Percentiles rank a stretch among this genome's conserved stretches.
Conservation (phyloP, 305 asterid genomes). For the Fraxinus paxiana region DNA sequence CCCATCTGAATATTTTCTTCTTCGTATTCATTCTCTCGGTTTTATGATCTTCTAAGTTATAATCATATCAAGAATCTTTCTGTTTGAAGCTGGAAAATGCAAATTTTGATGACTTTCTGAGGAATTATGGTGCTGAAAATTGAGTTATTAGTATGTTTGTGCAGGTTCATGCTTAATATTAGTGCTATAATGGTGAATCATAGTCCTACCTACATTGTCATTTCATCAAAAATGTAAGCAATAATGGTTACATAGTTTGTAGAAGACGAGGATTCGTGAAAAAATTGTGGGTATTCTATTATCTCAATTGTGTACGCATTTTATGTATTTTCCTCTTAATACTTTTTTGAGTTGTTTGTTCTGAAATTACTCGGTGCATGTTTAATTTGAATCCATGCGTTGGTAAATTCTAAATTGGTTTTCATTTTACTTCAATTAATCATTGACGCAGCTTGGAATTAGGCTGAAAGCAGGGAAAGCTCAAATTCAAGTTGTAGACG, state of each 20-base stretch:
- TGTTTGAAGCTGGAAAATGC: conserved; percentile 8
- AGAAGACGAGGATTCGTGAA: conserved; percentile 24
- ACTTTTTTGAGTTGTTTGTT: neutral
- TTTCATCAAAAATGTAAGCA: conserved; percentile 21
- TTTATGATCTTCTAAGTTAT: neutral
- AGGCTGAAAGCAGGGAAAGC: no score
- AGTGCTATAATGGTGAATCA: conserved; percentile 1
- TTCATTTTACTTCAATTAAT: neutral
- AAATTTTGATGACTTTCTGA: conserved; percentile 25
- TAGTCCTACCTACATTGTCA: conserved; percentile 15
- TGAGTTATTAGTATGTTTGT: conserved; percentile 16
- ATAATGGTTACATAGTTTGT: conserved; percentile 18
- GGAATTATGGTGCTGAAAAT: conserved; percentile 21
- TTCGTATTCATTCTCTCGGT: neutral
- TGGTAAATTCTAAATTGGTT: neutral
- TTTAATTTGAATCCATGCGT: neutral
- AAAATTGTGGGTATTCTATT: conserved; percentile 25
- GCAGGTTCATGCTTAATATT: conserved; percentile 8
- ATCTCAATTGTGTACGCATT: neutral
- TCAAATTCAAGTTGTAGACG: no score
- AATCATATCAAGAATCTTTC: neutral
- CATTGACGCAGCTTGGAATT: no score
- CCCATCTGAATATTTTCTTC: conserved; percentile 45
- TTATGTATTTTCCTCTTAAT: neutral
- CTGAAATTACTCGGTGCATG: neutral